A percentile compares a stretch with the other conserved stretches of the same genome.
phyloP scores from a whole-genome alignment of 2,329 filamentous ascomycete species.

The Elsinoe arachidis region DNA sequence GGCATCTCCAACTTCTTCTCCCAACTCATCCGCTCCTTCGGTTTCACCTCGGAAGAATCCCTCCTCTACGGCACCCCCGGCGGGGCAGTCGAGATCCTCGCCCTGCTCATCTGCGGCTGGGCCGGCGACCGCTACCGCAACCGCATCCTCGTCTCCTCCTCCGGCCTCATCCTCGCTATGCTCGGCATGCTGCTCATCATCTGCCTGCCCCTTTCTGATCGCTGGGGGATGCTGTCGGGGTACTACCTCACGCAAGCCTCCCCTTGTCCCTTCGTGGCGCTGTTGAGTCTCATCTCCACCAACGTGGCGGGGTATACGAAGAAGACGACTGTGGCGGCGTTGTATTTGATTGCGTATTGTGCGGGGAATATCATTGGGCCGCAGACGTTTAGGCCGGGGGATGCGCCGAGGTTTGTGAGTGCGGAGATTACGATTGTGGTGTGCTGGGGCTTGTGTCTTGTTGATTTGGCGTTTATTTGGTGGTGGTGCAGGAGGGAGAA shows the following conservation, averaged over 20 bases:
- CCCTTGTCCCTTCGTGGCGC: slow-evolving; percentile 54
- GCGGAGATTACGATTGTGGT: slow-evolving; percentile 54
- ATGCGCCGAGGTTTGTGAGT: slow-evolving; percentile 52
- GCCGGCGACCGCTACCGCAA: slow-evolving; percentile 50
- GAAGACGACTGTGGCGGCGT: slow-evolving; percentile 49
- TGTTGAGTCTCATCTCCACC: slow-evolving; percentile 54
- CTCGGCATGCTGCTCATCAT: slow-evolving; percentile 57
- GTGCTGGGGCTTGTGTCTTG: slow-evolving; percentile 46
- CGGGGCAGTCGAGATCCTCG: slow-evolving; percentile 55
- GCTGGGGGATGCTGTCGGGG: slow-evolving; percentile 51
- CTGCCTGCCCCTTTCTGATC: slow-evolving; percentile 50
- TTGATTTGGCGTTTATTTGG: slow-evolving; percentile 53
- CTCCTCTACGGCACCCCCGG: slow-evolving; percentile 58
- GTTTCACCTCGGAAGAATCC: slow-evolving; percentile 54
- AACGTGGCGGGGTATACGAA: slow-evolving; percentile 54
- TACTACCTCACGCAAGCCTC: slow-evolving; percentile 57
- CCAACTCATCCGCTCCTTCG: slow-evolving; percentile 54
- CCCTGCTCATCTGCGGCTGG: slow-evolving; percentile 47
- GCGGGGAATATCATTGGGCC: slow-evolving; percentile 50
- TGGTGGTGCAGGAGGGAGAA: slow-evolving; percentile 54
- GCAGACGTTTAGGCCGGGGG: slow-evolving; percentile 48
- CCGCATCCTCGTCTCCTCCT: slow-evolving; percentile 48
- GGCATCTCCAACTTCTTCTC: slow-evolving; percentile 55
- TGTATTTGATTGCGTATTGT: slow-evolving; percentile 46
- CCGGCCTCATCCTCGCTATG: slow-evolving; percentile 46